Evolutionary conservation across 768 basidiomycete genomes (phyloP).

Genomic region (Thelephora ganbajun): DNA sequence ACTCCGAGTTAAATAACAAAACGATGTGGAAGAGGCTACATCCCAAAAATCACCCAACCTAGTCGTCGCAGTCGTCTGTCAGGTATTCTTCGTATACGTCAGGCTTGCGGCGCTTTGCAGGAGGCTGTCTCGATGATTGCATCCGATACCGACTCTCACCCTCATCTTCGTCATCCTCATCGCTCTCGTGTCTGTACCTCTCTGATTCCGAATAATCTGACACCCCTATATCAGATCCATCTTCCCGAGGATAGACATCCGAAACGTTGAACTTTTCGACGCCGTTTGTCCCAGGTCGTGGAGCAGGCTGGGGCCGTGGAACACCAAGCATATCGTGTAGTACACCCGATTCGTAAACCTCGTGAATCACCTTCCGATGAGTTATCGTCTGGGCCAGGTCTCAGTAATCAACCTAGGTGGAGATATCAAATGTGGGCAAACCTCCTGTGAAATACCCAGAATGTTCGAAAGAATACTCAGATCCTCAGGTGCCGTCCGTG

Average conservation of each 20-base stretch:
- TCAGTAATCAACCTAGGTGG: background rate
- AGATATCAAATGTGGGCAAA: conserved; percentile 18
- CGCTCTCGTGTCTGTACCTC: conserved; percentile 13
- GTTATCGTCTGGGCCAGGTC: conserved; percentile 44
- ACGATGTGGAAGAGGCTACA: too few relatives aligned
- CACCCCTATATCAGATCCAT: conserved; percentile 22
- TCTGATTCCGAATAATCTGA: conserved; percentile 10
- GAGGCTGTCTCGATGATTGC: conserved; percentile 22
- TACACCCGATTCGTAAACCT: conserved; percentile 44
- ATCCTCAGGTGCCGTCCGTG: conserved; percentile 38
- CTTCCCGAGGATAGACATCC: conserved; percentile 6
- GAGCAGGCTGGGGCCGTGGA: conserved; percentile 3
- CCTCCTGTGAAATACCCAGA: conserved; percentile 77
- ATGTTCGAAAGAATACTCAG: conserved; percentile 71
- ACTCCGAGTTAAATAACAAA: too few relatives aligned
- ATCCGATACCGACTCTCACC: conserved; percentile 31
- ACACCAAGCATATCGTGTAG: conserved; percentile 50
- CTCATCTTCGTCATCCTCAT: conserved; percentile 27
- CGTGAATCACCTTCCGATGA: conserved; percentile 53
- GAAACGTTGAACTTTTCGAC: conserved; percentile 3
- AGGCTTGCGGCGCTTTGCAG: conserved; percentile 31
- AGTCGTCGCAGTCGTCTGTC: conserved; percentile 32
- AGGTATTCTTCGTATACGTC: conserved; percentile 29
- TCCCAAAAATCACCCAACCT: background rate
- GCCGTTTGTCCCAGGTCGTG: conserved; percentile 5